Percentiles rank a stretch among this genome's conserved stretches.
phyloP scores from a whole-genome alignment of 192 early-diverging fungal genomes.

The Rhizophlyctis rosea region DNA sequence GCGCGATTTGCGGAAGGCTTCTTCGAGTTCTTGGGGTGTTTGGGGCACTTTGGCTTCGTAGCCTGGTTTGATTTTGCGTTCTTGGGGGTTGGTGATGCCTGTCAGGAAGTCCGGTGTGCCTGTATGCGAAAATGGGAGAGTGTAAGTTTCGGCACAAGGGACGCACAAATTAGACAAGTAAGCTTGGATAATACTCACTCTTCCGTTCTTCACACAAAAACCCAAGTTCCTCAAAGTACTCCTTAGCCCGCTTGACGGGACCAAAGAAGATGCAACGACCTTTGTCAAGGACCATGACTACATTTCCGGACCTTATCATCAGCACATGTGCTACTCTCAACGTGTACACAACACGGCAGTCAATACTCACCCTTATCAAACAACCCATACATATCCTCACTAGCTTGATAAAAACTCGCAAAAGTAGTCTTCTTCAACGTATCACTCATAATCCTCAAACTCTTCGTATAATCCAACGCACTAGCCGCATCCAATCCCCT shows the following conservation, averaged over 20 bases:
- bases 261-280: constrained; percentile 46
- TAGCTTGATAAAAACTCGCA: constrained; percentile 56
- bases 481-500: constrained; percentile 78
- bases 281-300: constrained; percentile 33
- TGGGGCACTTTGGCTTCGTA: constrained; percentile 52
- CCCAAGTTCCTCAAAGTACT: constrained; percentile 39
- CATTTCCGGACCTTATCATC: no score
- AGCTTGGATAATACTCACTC: not conserved
- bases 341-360: no score
- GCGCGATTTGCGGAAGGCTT: constrained; percentile 43
- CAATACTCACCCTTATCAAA: constrained; percentile 48
- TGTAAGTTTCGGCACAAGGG: no score
- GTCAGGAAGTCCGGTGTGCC: constrained; percentile 25
- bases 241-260: constrained; percentile 24
- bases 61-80: constrained; percentile 41
- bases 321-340: no score
- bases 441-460: constrained; percentile 70
- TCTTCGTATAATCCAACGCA: constrained; percentile 75
- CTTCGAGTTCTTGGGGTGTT: constrained; percentile 61
- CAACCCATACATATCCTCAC: constrained; percentile 69
- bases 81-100: constrained; percentile 16
- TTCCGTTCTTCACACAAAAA: constrained; percentile 15
- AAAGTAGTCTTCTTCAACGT: constrained; percentile 36
- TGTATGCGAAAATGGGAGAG: not conserved
- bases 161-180: no score